A percentile compares a stretch with the other conserved stretches of the same genome.
These are phyloP conservation scores for Combretum micranthum DNA, from an alignment of 345 rosid species.

Conservation along the genomic window DNA sequence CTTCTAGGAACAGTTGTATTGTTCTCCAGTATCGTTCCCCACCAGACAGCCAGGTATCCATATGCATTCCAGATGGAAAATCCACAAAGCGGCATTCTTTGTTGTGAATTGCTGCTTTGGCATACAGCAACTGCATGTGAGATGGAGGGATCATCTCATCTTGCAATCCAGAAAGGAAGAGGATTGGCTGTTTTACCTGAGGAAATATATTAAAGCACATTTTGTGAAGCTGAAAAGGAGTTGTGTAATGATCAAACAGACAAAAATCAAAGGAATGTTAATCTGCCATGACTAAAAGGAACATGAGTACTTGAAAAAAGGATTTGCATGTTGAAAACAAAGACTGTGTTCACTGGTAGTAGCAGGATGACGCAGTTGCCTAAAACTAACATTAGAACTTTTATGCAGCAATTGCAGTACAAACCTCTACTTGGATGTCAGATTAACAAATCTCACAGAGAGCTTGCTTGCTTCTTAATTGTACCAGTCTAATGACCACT, in stretches of 20 bases:
- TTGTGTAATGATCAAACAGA: too few species aligned
- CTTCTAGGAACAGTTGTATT: slow-evolving; percentile 47
- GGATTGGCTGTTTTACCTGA: slow-evolving; percentile 88
- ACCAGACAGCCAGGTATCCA: slow-evolving; percentile 96
- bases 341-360: too few species aligned
- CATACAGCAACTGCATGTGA: slow-evolving; percentile 88
- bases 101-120: slow-evolving; percentile 83
- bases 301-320: too few species aligned
- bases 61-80: slow-evolving; percentile 95
- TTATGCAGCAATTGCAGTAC: too few species aligned
- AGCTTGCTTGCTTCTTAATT: background rate
- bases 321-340: too few species aligned
- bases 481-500: background rate
- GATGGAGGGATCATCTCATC: slow-evolving; percentile 98
- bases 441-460: too few species aligned
- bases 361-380: too few species aligned
- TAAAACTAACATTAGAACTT: too few species aligned
- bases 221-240: background rate
- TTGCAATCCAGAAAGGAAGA: slow-evolving; percentile 92
- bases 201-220: slow-evolving; percentile 5
- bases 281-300: background rate
- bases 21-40: slow-evolving; percentile 89
- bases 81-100: slow-evolving; percentile 62
- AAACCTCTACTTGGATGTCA: too few species aligned
- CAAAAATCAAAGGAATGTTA: background rate